Conservation (phyloP, 371 early-diverging fungal genomes). For the Dinochytrium kinnereticum region DNA sequence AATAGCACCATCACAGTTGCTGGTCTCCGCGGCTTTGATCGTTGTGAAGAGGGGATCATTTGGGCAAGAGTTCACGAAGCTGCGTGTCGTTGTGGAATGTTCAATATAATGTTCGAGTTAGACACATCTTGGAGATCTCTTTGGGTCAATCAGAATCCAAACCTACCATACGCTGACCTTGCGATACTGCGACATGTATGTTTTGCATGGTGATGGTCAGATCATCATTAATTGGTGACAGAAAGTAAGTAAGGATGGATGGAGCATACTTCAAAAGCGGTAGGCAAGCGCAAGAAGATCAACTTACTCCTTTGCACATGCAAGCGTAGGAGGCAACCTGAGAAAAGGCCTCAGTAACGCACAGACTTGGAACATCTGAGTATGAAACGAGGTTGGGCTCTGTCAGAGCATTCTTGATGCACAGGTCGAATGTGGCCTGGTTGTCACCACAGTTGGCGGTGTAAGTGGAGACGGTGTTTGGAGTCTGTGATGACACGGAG, state of each 20-base stretch:
- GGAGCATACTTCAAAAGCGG: no score
- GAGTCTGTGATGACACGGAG: not conserved
- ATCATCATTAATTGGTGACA: no score
- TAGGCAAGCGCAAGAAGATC: no score
- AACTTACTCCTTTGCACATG: not conserved
- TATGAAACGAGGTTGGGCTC: not conserved
- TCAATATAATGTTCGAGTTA: no score
- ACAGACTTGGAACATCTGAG: not conserved
- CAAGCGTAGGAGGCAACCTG: not conserved
- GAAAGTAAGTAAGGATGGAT: no score
- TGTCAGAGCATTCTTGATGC: conserved; percentile 6
- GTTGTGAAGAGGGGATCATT: not conserved
- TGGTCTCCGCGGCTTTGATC: not conserved
- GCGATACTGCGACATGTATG: not conserved
- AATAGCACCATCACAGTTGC: not conserved
- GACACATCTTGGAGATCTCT: no score
- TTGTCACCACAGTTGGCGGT: not conserved
- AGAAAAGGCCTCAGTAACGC: not conserved
- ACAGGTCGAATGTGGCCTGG: conserved; percentile 2
- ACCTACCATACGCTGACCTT: not conserved
- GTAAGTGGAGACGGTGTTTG: not conserved
- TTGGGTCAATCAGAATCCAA: not conserved
- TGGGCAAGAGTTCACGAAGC: not conserved
- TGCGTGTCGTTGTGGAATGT: no score
- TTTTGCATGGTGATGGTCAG: no score